Conservation (phyloP, 1,139 yeast genomes). For the Yamadazyma pseudoaaseri region DNA sequence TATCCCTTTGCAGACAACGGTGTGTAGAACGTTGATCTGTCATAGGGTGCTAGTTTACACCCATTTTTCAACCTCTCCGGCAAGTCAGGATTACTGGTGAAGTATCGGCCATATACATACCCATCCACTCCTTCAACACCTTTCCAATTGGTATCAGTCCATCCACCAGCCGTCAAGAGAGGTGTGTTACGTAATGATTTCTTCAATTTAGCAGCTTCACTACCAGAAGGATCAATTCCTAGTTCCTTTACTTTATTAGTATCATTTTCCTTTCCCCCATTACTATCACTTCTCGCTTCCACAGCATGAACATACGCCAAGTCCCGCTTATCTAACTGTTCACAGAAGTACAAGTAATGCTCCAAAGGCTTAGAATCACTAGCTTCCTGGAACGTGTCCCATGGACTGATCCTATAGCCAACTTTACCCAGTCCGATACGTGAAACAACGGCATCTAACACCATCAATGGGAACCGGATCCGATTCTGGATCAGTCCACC, state of each 20-base stretch:
- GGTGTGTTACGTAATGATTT: slow-evolving; percentile 14
- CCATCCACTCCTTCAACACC: slow-evolving; percentile 10
- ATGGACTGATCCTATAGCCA: slow-evolving; percentile 25
- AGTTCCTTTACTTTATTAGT: slow-evolving; percentile 5
- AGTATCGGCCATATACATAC: slow-evolving; percentile 46
- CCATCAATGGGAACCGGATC: slow-evolving; percentile 51
- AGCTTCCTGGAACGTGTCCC: slow-evolving; percentile 18
- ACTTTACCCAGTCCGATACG: slow-evolving; percentile 27
- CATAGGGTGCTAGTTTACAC: slow-evolving; percentile 17
- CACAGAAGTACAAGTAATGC: slow-evolving; percentile 16
- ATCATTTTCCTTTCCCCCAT: slow-evolving; percentile 19
- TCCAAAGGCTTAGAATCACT: slow-evolving; percentile 16
- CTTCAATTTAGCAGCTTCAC: slow-evolving; percentile 17
- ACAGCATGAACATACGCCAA: slow-evolving; percentile 24
- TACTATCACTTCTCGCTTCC: slow-evolving; percentile 22
- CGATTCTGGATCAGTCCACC: slow-evolving; percentile 58
- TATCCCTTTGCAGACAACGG: slow-evolving; percentile 11
- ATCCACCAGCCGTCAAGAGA: slow-evolving; percentile 16
- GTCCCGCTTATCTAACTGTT: slow-evolving; percentile 18
- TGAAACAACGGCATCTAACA: slow-evolving; percentile 48
- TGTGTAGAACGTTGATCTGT: slow-evolving; percentile 22
- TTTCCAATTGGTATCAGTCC: slow-evolving; percentile 10
- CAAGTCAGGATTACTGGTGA: slow-evolving; percentile 51
- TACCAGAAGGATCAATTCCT: slow-evolving; percentile 7
- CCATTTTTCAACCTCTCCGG: slow-evolving; percentile 29